A percentile compares a stretch with the other conserved stretches of the same genome.
phyloP scores from a whole-genome alignment of 2,329 filamentous ascomycete genomes.

The Diaporthe capsici region DNA sequence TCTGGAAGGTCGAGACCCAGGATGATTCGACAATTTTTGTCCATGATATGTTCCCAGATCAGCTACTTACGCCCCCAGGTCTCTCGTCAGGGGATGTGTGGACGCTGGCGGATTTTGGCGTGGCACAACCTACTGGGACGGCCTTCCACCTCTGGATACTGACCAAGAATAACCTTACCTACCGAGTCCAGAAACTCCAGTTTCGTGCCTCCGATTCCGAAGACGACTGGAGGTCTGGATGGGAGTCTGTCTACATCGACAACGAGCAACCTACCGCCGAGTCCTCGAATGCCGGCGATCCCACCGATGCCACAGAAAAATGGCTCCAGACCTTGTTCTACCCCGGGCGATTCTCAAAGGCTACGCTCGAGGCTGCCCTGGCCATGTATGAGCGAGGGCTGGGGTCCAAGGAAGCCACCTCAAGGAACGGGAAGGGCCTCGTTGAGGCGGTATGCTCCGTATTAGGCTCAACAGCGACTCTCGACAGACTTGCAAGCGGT shows the following conservation, averaged over 20 bases:
- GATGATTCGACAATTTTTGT: conserved; percentile 75
- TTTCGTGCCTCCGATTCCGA: conserved; percentile 64
- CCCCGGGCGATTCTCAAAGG: conserved; percentile 84
- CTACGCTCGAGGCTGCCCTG: conserved; percentile 87
- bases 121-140: conserved; percentile 69
- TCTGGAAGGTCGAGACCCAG: conserved; percentile 82
- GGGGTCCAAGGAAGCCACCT: conserved; percentile 56
- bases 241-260: conserved; percentile 78
- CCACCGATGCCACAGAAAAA: conserved; percentile 81
- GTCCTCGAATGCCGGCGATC: conserved; percentile 72
- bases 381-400: conserved; percentile 82
- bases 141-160: conserved; percentile 79
- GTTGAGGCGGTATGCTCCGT: conserved; percentile 83
- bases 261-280: conserved; percentile 67
- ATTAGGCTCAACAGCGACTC: conserved; percentile 76
- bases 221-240: conserved; percentile 74
- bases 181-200: conserved; percentile 80
- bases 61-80: conserved; percentile 75
- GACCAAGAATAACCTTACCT: conserved; percentile 88
- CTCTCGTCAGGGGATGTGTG: conserved; percentile 82
- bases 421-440: conserved; percentile 68
- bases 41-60: conserved; percentile 78
- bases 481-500: conserved; percentile 73
- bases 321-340: conserved; percentile 89
- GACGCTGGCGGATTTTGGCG: conserved; percentile 83